Evolutionary conservation across 2,329 filamentous ascomycete genomes (phyloP).

Genomic region (Exophiala bonariae): DNA sequence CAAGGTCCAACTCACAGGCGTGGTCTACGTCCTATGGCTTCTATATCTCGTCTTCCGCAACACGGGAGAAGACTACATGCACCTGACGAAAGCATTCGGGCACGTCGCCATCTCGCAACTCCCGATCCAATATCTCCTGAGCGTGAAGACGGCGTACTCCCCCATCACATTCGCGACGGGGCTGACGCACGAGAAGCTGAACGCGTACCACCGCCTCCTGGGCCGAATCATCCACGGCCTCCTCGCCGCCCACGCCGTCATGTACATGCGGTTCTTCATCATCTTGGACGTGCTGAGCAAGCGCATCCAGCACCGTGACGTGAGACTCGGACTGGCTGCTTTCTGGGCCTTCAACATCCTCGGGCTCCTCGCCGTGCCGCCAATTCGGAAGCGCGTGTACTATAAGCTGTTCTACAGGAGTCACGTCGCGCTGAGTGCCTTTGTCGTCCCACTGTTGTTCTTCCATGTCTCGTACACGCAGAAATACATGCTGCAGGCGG

Average conservation of each 20-base stretch:
- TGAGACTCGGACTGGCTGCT: slow-evolving; percentile 56
- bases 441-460: slow-evolving; percentile 52
- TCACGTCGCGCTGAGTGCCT: slow-evolving; percentile 54
- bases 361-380: slow-evolving; percentile 50
- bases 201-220: slow-evolving; percentile 57
- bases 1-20: slow-evolving; percentile 17
- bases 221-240: slow-evolving; percentile 56
- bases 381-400: slow-evolving; percentile 48
- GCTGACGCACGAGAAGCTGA: slow-evolving; percentile 56
- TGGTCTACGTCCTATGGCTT: slow-evolving; percentile 24
- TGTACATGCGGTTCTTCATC: slow-evolving; percentile 61
- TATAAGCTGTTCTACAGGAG: slow-evolving; percentile 54
- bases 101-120: slow-evolving; percentile 61
- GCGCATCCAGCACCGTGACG: slow-evolving; percentile 57
- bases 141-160: slow-evolving; percentile 36
- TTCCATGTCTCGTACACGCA: slow-evolving; percentile 58
- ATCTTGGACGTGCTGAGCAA: slow-evolving; percentile 51
- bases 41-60: slow-evolving; percentile 20
- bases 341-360: slow-evolving; percentile 46
- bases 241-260: slow-evolving; percentile 51
- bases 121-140: slow-evolving; percentile 60
- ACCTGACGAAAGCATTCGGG: slow-evolving; percentile 63
- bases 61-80: slow-evolving; percentile 54
- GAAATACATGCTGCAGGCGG: slow-evolving; percentile 53
- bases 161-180: slow-evolving; percentile 54